A percentile compares a stretch with the other conserved stretches of the same genome.
These are phyloP conservation scores for Gaillardinia entomophila DNA, from an alignment of 805 yeast species.

Conservation along the genomic window DNA sequence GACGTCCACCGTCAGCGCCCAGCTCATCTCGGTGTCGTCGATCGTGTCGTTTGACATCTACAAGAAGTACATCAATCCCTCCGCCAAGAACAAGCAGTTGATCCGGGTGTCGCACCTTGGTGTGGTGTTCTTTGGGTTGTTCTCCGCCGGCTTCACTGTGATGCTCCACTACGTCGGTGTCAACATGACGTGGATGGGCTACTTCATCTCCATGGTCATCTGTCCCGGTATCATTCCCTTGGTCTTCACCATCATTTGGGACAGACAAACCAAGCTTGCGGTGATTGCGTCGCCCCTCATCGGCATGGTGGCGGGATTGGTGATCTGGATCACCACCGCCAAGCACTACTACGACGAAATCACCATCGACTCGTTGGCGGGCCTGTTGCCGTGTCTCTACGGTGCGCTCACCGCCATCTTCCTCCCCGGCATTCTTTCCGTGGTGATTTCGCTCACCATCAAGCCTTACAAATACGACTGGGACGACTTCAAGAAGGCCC, in stretches of 20 bases:
- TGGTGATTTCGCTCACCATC: constrained; percentile 18
- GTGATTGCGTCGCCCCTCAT: constrained; percentile 24
- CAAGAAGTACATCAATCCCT: constrained; percentile 36
- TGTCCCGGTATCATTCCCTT: constrained; percentile 36
- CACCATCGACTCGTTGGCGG: constrained; percentile 18
- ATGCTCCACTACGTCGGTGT: constrained; percentile 28
- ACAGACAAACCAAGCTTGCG: constrained; percentile 20
- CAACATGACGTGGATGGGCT: constrained; percentile 26
- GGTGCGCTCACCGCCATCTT: constrained; percentile 28
- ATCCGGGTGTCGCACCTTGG: constrained; percentile 37
- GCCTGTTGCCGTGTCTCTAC: constrained; percentile 28
- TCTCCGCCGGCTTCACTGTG: constrained; percentile 33
- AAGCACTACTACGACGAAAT: constrained; percentile 20
- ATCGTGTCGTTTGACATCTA: constrained; percentile 43
- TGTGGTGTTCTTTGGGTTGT: constrained; percentile 33
- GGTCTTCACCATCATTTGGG: constrained; percentile 29
- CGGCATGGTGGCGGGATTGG: constrained; percentile 23
- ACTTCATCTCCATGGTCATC: constrained; percentile 29
- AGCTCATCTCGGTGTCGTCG: constrained; percentile 34
- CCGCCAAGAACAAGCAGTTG: constrained; percentile 37
- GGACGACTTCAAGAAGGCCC: constrained; percentile 15
- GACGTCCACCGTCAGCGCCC: constrained; percentile 37
- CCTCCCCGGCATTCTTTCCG: constrained; percentile 23
- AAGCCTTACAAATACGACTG: constrained; percentile 25
- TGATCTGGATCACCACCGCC: constrained; percentile 27